phyloP scores from a whole-genome alignment of 1,139 yeast genomes.

The Candida mesenterica region DNA sequence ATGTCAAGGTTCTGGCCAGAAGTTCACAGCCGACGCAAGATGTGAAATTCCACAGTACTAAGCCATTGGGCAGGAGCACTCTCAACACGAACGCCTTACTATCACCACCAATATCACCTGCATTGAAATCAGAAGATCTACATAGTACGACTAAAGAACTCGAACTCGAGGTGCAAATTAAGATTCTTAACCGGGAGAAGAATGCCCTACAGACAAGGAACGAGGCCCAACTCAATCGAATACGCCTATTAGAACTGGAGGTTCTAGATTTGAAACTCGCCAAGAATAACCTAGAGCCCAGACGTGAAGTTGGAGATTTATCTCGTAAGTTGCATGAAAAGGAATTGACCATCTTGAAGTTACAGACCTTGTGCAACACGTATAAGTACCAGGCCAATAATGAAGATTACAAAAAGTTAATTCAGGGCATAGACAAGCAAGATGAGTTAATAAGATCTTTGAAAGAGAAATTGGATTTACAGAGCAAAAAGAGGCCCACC shows the following conservation, averaged over 20 bases:
- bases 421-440: conserved; percentile 21
- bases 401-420: conserved; percentile 18
- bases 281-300: conserved; percentile 19
- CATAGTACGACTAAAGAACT: neutral
- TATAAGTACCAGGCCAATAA: conserved; percentile 18
- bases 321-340: conserved; percentile 14
- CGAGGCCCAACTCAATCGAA: conserved; percentile 3
- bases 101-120: neutral
- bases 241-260: conserved; percentile 21
- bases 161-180: neutral
- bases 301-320: conserved; percentile 4
- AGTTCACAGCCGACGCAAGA: too few relatives aligned
- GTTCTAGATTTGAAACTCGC: conserved; percentile 20
- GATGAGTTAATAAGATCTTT: conserved; percentile 23
- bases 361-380: conserved; percentile 24
- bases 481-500: conserved; percentile 7
- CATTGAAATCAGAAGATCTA: neutral
- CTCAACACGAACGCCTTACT: conserved; percentile 16
- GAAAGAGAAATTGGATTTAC: conserved; percentile 18
- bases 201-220: conserved; percentile 14
- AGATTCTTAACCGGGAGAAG: conserved; percentile 10
- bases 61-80: conserved; percentile 23
- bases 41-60: too few relatives aligned
- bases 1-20: too few relatives aligned
- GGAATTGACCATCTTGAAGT: conserved; percentile 20